A percentile compares a stretch with the other conserved stretches of the same genome.
phyloP scores from a whole-genome alignment of 768 basidiomycete genomes.

The Tricholoma saponaceum region DNA sequence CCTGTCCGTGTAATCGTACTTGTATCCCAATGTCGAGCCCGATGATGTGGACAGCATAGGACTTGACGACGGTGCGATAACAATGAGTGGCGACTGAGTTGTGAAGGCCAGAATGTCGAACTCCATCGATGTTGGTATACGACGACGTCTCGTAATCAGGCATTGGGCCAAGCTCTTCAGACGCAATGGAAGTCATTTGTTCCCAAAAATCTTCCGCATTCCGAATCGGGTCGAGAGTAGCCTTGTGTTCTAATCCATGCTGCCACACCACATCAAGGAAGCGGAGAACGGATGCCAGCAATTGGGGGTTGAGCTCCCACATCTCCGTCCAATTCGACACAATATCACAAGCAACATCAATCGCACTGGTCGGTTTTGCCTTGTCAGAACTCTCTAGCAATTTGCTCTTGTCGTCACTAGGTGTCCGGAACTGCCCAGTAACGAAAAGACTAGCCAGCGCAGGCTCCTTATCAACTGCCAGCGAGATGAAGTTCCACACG shows the following conservation, averaged over 20 bases:
- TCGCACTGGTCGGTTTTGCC: constrained; percentile 47
- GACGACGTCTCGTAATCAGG: constrained; percentile 61
- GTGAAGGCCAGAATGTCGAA: constrained; percentile 50
- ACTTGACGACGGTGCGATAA: constrained; percentile 68
- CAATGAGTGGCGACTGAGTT: constrained; percentile 59
- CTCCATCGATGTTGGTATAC: constrained; percentile 45
- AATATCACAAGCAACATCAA: constrained; percentile 64
- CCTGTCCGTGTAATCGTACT: constrained; percentile 34
- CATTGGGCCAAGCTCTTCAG: constrained; percentile 67
- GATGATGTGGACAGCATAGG: constrained; percentile 70
- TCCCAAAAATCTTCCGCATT: constrained; percentile 66
- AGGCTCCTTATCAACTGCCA: constrained; percentile 83
- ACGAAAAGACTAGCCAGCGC: constrained; percentile 80
- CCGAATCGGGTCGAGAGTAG: constrained; percentile 51
- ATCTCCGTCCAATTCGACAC: constrained; percentile 67
- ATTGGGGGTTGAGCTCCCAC: constrained; percentile 74
- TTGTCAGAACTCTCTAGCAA: constrained; percentile 24
- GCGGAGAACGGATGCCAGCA: constrained; percentile 68
- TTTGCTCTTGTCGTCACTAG: constrained; percentile 33
- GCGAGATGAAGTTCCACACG: constrained; percentile 80
- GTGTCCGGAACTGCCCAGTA: constrained; percentile 61
- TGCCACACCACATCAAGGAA: constrained; percentile 82
- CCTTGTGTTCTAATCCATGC: constrained; percentile 70
- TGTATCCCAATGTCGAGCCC: constrained; percentile 71
- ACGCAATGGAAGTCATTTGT: constrained; percentile 57